Evolutionary conservation across 345 rosid genomes (phyloP), one percentile per base, ranked within the genome.

Genomic region (Camelina neglecta): DNA sequence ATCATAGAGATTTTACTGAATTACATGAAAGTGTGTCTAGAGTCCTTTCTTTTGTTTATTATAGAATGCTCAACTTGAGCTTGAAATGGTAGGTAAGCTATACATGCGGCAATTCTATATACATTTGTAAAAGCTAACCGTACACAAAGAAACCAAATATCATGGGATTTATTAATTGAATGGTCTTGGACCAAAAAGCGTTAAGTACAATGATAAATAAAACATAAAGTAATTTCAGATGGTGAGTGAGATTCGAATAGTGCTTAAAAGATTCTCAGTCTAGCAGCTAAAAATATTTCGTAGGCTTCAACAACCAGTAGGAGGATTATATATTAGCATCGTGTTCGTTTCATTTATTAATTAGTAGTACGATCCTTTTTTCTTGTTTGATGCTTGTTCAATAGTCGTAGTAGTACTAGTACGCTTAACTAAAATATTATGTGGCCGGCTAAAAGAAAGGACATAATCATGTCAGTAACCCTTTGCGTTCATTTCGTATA

Each of bases 131-230:
- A 74, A 56, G 56, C 58, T 35, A 65, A 73, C 45, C 45, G 48
- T 44, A 73, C 65, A 55, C 56, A 74, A 57, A 74, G 65, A 56
- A 65, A 56, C 66, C 58, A 74, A 74, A 35, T 65, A 65, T 74
- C 59, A 18, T 57, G 65, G 21, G 33, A 35, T 74, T 56, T n/a
- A 45, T 74, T 56, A 74, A 44, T 26, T 45, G 53, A 48, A 48
- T 56, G 65, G 29, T 42, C 58, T 31, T 56, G 58, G 72, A 74
- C 77, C 71, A 57, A 57, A 72, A 74, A 74, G 78, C 2, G 64
- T 65, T n/a, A 45, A 74, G 48, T 41, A 26, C 56, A 62, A 42
- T 54, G 8, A 53, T 29, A 42, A 31, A 24, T 24, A 36, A 72
- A 38, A 38, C 1, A 21, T 44, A 65, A 73, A 55, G 65, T 55